These are phyloP conservation scores for Penicillium maclennaniae DNA, from an alignment of 495 filamentous ascomycete genomes.

Conservation along the genomic window DNA sequence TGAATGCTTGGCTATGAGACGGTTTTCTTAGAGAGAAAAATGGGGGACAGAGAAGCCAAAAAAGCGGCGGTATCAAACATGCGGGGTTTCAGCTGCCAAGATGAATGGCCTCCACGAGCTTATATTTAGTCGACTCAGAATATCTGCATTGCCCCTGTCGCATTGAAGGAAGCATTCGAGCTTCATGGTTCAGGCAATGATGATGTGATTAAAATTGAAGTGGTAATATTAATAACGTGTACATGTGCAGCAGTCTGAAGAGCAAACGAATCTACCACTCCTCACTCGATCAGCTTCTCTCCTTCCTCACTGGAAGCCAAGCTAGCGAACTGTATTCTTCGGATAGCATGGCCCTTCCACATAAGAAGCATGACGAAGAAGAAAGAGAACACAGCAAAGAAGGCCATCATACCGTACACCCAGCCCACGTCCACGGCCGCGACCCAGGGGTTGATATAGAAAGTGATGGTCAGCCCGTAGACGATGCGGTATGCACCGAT, in stretches of 20 bases:
- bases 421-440: slow-evolving; percentile 44
- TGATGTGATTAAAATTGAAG: neutral
- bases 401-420: slow-evolving; percentile 51
- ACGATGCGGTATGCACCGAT: slow-evolving; percentile 41
- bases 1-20: no score
- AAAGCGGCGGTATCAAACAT: no score
- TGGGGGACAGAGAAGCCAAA: no score
- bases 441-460: slow-evolving; percentile 47
- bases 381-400: slow-evolving; percentile 41
- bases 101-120: no score
- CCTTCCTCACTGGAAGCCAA: slow-evolving; percentile 28
- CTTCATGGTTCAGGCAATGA: no score
- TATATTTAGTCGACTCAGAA: no score
- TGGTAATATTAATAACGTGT: neutral
- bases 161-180: no score
- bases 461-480: slow-evolving; percentile 43
- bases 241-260: neutral
- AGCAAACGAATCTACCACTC: neutral
- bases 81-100: no score
- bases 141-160: no score
- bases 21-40: no score
- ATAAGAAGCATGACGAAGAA: slow-evolving; percentile 31
- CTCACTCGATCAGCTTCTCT: slow-evolving; percentile 15
- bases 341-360: slow-evolving; percentile 31
- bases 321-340: slow-evolving; percentile 20